Evolutionary conservation across 2,329 filamentous ascomycete species (phyloP).

Genomic region (Mycosphaerella arachidis): DNA sequence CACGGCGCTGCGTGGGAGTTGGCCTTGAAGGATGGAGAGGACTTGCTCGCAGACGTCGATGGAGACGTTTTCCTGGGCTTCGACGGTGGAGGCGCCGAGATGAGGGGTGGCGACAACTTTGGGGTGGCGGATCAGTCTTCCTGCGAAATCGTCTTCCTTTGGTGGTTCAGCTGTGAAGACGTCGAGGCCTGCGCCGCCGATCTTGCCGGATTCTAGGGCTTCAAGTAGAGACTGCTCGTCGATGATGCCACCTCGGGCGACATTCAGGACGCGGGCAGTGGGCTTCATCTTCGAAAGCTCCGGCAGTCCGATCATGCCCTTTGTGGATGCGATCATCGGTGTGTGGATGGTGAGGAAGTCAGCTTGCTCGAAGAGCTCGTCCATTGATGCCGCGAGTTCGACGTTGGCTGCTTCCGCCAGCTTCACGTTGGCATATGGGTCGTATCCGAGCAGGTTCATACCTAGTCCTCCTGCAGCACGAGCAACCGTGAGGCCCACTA

Average conservation of each 20-base stretch:
- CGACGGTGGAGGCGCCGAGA: conserved; percentile 71
- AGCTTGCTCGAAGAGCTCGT: conserved; percentile 56
- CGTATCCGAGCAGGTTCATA: conserved; percentile 70
- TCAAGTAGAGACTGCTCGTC: conserved; percentile 69
- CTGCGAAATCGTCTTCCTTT: conserved; percentile 54
- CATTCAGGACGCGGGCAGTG: conserved; percentile 70
- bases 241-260: conserved; percentile 74
- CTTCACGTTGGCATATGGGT: conserved; percentile 72
- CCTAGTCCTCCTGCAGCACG: conserved; percentile 72
- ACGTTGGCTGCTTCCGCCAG: conserved; percentile 66
- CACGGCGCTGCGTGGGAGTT: conserved; percentile 67
- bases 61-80: conserved; percentile 80
- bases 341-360: conserved; percentile 82
- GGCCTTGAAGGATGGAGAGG: conserved; percentile 65
- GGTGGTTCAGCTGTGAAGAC: conserved; percentile 76
- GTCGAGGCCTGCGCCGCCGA: conserved; percentile 73
- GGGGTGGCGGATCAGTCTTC: conserved; percentile 61
- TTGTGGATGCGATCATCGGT: conserved; percentile 70
- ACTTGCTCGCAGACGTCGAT: conserved; percentile 80
- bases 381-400: conserved; percentile 28
- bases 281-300: conserved; percentile 69
- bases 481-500: conserved; percentile 72
- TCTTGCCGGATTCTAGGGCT: conserved; percentile 65
- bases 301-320: conserved; percentile 64
- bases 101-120: conserved; percentile 75